phyloP scores from a whole-genome alignment of 306 rosid genomes.

The Quercus dentata region DNA sequence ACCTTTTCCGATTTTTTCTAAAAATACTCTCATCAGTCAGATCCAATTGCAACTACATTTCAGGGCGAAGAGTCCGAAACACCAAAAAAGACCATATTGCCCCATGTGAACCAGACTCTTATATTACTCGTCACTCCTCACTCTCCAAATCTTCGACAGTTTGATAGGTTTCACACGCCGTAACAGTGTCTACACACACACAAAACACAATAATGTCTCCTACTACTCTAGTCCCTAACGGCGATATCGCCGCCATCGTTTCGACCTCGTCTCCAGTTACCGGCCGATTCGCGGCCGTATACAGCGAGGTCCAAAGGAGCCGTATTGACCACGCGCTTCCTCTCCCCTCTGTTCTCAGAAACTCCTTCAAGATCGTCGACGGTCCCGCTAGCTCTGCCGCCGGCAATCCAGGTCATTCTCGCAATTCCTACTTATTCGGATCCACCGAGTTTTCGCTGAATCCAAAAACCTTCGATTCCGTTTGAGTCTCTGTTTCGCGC shows the following conservation, averaged over 20 bases:
- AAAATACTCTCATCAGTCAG: neutral
- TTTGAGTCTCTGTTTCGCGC: neutral
- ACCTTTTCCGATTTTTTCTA: neutral
- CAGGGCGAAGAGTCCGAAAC: slow-evolving; percentile 24
- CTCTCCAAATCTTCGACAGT: neutral
- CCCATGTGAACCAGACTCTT: slow-evolving; percentile 10
- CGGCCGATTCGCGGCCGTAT: slow-evolving; percentile 61
- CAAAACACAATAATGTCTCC: slow-evolving; percentile 44
- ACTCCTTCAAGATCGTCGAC: slow-evolving; percentile 63
- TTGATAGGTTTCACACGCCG: slow-evolving; percentile 19
- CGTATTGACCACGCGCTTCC: slow-evolving; percentile 82
- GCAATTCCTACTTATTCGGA: slow-evolving; percentile 6
- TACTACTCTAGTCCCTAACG: slow-evolving; percentile 41
- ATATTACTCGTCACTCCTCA: neutral
- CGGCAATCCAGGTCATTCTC: slow-evolving; percentile 75
- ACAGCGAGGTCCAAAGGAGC: slow-evolving; percentile 77
- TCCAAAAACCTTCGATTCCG: neutral
- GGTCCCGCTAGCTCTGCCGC: slow-evolving; percentile 95
- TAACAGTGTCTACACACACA: neutral
- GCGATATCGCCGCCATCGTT: slow-evolving; percentile 26
- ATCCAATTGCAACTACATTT: neutral
- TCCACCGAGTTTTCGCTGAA: slow-evolving; percentile 12
- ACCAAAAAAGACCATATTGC: slow-evolving; percentile 13
- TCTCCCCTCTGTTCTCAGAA: slow-evolving; percentile 75
- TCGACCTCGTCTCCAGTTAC: slow-evolving; percentile 20